Evolutionary conservation across 1,139 yeast species (phyloP).

Genomic region (Taphrina sp.): DNA sequence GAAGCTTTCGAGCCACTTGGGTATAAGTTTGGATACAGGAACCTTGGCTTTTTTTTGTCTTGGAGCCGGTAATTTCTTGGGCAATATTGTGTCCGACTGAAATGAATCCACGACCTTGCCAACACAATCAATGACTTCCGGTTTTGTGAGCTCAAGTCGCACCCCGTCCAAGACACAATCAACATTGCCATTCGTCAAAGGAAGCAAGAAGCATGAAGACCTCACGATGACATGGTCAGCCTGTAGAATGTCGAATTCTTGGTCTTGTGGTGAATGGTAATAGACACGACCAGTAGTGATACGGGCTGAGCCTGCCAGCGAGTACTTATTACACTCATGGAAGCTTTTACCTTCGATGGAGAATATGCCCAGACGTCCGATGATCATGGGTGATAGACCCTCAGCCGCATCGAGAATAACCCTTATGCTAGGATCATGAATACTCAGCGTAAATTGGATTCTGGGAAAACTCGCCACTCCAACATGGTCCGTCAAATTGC

Average conservation of each 20-base stretch:
- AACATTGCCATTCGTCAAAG: background rate
- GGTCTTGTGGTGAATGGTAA: slow-evolving; percentile 18
- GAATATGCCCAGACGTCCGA: slow-evolving; percentile 9
- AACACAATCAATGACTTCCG: slow-evolving; percentile 24
- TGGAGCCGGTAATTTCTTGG: slow-evolving; percentile 9
- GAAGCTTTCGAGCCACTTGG: slow-evolving; percentile 5
- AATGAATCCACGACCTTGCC: slow-evolving; percentile 11
- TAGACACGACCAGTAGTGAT: slow-evolving; percentile 18
- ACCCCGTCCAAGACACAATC: slow-evolving; percentile 8
- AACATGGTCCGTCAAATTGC: no score
- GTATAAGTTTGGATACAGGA: slow-evolving; percentile 1
- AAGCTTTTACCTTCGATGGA: slow-evolving; percentile 5
- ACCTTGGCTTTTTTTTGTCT: background rate
- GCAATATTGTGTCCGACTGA: background rate
- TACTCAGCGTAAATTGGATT: slow-evolving; percentile 6
- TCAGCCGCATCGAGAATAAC: slow-evolving; percentile 11
- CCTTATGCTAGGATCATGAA: slow-evolving; percentile 27
- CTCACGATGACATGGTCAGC: slow-evolving; percentile 1
- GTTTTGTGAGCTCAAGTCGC: slow-evolving; percentile 15
- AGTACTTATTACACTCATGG: background rate
- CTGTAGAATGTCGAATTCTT: slow-evolving; percentile 17
- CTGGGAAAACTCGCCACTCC: background rate
- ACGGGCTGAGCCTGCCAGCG: background rate
- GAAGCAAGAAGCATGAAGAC: background rate
- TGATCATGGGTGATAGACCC: slow-evolving; percentile 20